Conservation (phyloP, 345 rosid genomes). For the Pistacia integerrima region DNA sequence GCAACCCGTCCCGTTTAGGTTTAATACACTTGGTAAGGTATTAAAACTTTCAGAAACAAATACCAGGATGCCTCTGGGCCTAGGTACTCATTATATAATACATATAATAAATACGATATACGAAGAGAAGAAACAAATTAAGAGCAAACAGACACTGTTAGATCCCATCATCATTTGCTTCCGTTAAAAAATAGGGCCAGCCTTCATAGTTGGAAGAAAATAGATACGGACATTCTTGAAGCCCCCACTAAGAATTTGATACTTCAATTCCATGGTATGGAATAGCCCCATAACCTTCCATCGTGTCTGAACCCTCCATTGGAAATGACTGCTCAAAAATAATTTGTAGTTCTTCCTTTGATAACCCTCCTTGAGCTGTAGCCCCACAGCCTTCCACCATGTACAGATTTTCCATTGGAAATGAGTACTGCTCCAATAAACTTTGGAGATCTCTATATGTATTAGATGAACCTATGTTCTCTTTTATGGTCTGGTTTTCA, state of each 20-base stretch:
- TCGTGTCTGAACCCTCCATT: neutral
- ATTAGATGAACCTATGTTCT: conserved; percentile 1
- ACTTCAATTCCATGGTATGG: neutral
- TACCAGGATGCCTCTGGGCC: too few relatives aligned
- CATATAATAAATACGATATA: too few relatives aligned
- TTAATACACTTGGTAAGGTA: too few relatives aligned
- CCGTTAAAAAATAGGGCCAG: neutral
- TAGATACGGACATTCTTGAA: neutral
- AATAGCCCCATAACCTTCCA: neutral
- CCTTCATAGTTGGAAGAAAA: neutral
- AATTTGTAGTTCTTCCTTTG: neutral
- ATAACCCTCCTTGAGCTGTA: neutral
- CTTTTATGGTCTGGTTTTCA: conserved; percentile 3
- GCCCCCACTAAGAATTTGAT: neutral
- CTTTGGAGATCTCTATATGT: conserved; percentile 7
- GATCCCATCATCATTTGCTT: neutral
- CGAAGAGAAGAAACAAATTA: too few relatives aligned
- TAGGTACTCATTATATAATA: too few relatives aligned
- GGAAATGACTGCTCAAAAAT: neutral
- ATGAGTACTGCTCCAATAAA: neutral
- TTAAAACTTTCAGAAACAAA: neutral
- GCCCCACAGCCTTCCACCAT: neutral
- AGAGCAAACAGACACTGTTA: neutral
- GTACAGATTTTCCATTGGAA: conserved; percentile 3
- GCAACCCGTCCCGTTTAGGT: too few relatives aligned